Base-by-base conservation (phyloP, 345 rosid species). In the Odontarrhena argentea region DNA sequence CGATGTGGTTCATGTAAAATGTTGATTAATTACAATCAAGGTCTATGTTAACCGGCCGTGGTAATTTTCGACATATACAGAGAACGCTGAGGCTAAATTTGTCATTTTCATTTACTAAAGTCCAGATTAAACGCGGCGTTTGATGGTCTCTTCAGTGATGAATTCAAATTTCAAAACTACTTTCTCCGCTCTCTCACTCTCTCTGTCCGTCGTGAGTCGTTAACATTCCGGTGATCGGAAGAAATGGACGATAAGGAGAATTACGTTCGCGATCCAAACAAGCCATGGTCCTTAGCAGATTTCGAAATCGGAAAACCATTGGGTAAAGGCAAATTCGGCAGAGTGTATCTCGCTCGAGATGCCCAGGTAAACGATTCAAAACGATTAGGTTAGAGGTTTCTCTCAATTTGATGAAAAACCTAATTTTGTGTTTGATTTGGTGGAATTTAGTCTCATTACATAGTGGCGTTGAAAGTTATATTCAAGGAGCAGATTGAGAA, bases 301-400 rank as follows among this genome's bases (percentile, higher is more conserved):
- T 92, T 92, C 75, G 94, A 92, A 80, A 89, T 92, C 80, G 98
- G 98, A 25, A 86, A 71, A 73, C 98, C 97, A 0, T 85, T 89
- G 2, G 96, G 98, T 13, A 84, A 79, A 70, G 98, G 98, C 41
- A 89, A 92, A 69, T 92, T 92, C 71, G 97, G 96, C 3, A 69
- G 98, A 61, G 98, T 89, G 60, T 92, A 89, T 76, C 83, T 92
- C 74, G 97, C 96, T 68, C 76, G 98, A 60, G 95, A 85, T 80
- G 71, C 63, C 65, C 70, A 87, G 96, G 96, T 89, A 61, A 9
- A 35, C 43, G 5, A 6, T 36, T 15, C 5, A 32, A 18, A 18
- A 18, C 22, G 34, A 58, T 49, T 47, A 37, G 28, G 4, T 5
- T 4, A 5, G 12, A 48, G 0, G 6, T 13, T 14, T 60, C 25